Evolutionary conservation across 2,329 filamentous ascomycete species (phyloP).

Genomic region (Apiospora pterosperma): DNA sequence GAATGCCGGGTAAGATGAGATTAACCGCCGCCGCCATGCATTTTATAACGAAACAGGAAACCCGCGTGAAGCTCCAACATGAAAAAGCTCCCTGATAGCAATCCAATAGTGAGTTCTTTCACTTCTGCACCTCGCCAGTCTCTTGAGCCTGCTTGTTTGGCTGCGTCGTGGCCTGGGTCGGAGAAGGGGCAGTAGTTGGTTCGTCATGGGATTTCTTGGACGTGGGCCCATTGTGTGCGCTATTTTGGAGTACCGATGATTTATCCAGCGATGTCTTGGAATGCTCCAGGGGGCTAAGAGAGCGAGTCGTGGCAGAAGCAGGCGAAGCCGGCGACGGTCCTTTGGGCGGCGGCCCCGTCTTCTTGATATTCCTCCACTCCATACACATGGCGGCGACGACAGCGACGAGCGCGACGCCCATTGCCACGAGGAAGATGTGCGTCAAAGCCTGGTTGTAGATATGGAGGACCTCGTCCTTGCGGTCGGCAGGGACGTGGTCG

Average conservation of each 20-base stretch:
- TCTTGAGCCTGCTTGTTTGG: background rate
- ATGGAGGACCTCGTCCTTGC: slow-evolving; percentile 43
- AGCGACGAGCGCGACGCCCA: slow-evolving; percentile 46
- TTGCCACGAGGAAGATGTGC: slow-evolving; percentile 52
- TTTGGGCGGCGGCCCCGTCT: slow-evolving; percentile 18
- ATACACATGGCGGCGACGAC: slow-evolving; percentile 49
- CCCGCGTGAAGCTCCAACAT: background rate
- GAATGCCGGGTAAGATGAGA: background rate
- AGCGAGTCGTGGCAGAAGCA: slow-evolving; percentile 9
- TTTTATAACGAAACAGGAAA: background rate
- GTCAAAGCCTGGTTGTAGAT: slow-evolving; percentile 56
- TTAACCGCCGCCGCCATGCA: background rate
- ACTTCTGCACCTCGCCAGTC: background rate
- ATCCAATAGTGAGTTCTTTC: background rate
- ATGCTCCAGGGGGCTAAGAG: slow-evolving; percentile 2
- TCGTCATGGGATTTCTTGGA: background rate
- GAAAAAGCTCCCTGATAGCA: background rate
- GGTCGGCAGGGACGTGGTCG: slow-evolving; percentile 39
- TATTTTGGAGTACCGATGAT: background rate
- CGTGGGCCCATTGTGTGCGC: background rate
- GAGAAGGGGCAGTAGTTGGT: background rate
- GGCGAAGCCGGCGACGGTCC: background rate
- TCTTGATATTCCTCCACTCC: slow-evolving; percentile 60
- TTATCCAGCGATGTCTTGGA: background rate
- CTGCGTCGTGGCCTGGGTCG: background rate